Evolutionary conservation across 1,139 yeast genomes (phyloP).

Genomic region (Groenewaldozyma sp.): DNA sequence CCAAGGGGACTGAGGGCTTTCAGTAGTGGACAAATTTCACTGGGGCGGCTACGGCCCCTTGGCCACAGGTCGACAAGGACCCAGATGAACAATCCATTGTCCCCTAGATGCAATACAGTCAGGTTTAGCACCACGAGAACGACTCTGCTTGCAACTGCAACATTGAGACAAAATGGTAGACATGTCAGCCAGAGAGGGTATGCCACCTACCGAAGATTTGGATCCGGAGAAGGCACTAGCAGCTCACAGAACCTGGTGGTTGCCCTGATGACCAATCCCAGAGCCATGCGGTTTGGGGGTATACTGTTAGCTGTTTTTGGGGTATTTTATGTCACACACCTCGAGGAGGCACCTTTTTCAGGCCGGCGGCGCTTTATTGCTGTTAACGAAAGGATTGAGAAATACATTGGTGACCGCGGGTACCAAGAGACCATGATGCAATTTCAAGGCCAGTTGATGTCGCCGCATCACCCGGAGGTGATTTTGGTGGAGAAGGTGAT

Average conservation of each 20-base stretch:
- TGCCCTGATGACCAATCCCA: background rate
- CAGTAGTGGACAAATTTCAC: no score
- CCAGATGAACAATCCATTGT: no score
- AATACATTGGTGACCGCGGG: constrained; percentile 55
- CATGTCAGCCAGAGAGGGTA: background rate
- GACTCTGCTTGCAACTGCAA: no score
- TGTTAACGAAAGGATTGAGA: constrained; percentile 61
- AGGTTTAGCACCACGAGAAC: no score
- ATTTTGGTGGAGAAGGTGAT: constrained; percentile 49
- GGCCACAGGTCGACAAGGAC: no score
- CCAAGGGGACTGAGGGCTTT: no score
- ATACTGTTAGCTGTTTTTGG: constrained; percentile 24
- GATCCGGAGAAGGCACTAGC: no score
- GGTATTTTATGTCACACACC: constrained; percentile 51
- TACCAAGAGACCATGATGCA: constrained; percentile 49
- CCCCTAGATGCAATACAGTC: no score
- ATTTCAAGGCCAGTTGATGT: constrained; percentile 27
- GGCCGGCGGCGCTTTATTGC: constrained; percentile 65
- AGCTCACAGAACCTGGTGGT: no score
- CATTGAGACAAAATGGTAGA: background rate
- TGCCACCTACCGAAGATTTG: background rate
- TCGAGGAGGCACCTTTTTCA: constrained; percentile 78
- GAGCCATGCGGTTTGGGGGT: constrained; percentile 18
- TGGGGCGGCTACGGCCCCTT: no score
- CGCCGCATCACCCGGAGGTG: constrained; percentile 38